Conservation (phyloP, 352 stramenopile species). For the Phytophthora ohioensis region DNA sequence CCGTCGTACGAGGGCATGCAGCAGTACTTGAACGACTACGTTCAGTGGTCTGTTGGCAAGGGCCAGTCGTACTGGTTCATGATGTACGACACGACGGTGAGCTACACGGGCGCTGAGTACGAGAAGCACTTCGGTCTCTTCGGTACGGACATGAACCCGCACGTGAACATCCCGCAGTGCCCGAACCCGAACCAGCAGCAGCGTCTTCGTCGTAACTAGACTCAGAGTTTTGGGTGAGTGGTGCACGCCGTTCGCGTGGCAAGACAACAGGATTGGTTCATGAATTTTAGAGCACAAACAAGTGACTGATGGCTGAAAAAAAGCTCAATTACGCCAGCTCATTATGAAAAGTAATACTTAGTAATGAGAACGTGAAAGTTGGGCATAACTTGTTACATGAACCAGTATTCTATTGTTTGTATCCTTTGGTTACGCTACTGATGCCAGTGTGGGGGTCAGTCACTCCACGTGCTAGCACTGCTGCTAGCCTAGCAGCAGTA, state of each 20-base stretch:
- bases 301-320: too few species aligned
- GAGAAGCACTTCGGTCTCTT: constrained; percentile 70
- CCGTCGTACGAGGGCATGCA: constrained; percentile 46
- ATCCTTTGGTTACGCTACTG: too few species aligned
- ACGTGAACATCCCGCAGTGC: constrained; percentile 49
- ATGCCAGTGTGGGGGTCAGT: too few species aligned
- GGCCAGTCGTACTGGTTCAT: constrained; percentile 62
- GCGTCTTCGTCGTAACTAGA: constrained; percentile 22
- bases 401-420: too few species aligned
- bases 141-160: constrained; percentile 43
- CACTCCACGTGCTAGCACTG: too few species aligned
- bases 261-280: background rate
- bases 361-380: too few species aligned
- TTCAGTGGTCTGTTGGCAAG: constrained; percentile 22
- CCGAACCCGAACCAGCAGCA: constrained; percentile 23
- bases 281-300: constrained; percentile 1
- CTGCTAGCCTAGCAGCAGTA: too few species aligned
- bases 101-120: constrained; percentile 52
- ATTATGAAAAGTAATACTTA: too few species aligned
- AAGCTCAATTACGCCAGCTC: too few species aligned
- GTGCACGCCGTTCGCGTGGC: background rate
- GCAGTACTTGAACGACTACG: constrained; percentile 57
- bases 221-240: background rate
- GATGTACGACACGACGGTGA: constrained; percentile 65
- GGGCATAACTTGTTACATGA: too few species aligned